Evolutionary conservation across 2,329 filamentous ascomycete genomes (phyloP), one percentile per base, ranked within the genome.

Genomic region (Bipolaris sorokiniana): DNA sequence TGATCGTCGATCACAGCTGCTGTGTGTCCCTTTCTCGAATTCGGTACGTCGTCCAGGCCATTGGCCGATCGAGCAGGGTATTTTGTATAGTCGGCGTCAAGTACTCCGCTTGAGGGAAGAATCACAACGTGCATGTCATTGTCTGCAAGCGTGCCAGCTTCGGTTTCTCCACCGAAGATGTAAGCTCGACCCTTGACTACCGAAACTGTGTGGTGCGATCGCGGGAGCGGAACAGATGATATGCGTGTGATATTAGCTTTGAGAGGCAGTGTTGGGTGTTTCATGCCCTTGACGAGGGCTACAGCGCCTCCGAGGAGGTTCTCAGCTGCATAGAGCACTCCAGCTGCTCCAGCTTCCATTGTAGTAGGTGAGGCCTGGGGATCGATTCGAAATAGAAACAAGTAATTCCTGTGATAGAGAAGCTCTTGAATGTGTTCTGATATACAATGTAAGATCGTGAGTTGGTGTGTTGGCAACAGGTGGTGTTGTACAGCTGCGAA

Each of bases 161-260:
- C 66, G 1, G 63, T 71, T 64, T 80, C 77, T 50, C 84, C 84
- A 6, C 84, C 83, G 59, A 85, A 85, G 51, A 86, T 80, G 66
- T 85, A 85, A 28, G 83, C 83, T 60, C 82, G 81, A 50, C 81
- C 79, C 56, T 80, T 81, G 60, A 86, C 76, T 44, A 84, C 72
- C 3, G 82, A 83, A 46, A 86, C 64, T 2, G 82, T 82, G 69
- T 86, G 84, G 42, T 80, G 71, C 7, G 79, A 78, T 51, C 83
- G 78, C 6, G 78, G 76, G 10, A 87, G 76, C 54, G 73, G 56
- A 58, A 78, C 63, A 62, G 78, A 66, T 57, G 67, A 78, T 49
- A 86, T 78, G 50, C 80, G 81, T 9, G 75, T 78, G 42, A 85
- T 78, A 1, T 78, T 79, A 7, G 82, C 81, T 58, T 80, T 82